Percentiles rank a stretch among this genome's conserved stretches.
phyloP scores from a whole-genome alignment of 23 red algal species.

The Gracilaria domingensis region DNA sequence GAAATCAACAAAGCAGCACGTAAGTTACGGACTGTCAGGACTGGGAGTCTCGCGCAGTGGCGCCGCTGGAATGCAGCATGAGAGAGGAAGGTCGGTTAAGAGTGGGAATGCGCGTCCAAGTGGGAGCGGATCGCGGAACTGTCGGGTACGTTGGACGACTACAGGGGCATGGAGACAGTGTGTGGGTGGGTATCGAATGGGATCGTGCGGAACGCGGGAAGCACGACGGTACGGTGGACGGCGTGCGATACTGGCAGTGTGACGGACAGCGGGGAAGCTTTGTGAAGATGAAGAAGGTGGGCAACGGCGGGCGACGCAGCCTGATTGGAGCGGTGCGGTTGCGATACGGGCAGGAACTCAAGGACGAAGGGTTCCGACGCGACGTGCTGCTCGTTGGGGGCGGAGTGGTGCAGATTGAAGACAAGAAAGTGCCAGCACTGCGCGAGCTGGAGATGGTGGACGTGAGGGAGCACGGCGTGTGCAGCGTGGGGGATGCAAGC shows the following conservation, averaged over 20 bases:
- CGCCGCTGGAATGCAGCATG: not conserved
- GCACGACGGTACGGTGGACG: conserved; percentile 65
- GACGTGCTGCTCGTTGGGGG: conserved; percentile 28
- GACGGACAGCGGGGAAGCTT: not conserved
- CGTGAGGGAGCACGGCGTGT: conserved; percentile 38
- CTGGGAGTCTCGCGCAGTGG: not conserved
- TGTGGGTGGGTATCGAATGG: conserved; percentile 82
- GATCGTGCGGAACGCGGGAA: conserved; percentile 60
- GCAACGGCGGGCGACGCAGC: conserved; percentile 13
- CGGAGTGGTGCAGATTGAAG: conserved; percentile 21
- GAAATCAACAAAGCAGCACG: not conserved
- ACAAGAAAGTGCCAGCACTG: not conserved
- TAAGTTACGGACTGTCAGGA: not conserved
- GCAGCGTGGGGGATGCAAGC: not conserved
- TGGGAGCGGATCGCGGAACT: conserved; percentile 21
- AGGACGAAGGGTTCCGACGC: conserved; percentile 12
- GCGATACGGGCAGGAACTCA: conserved; percentile 26
- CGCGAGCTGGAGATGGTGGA: conserved; percentile 29
- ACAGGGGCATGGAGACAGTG: conserved; percentile 22
- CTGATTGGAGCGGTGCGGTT: conserved; percentile 41
- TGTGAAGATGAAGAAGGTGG: conserved; percentile 52
- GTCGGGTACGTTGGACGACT: conserved; percentile 44
- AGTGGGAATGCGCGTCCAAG: conserved; percentile 36
- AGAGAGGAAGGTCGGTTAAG: not conserved
- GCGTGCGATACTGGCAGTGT: conserved; percentile 47